Conservation (phyloP, 1,284 basidiomycete species). For the Rhizoctonia solani region DNA sequence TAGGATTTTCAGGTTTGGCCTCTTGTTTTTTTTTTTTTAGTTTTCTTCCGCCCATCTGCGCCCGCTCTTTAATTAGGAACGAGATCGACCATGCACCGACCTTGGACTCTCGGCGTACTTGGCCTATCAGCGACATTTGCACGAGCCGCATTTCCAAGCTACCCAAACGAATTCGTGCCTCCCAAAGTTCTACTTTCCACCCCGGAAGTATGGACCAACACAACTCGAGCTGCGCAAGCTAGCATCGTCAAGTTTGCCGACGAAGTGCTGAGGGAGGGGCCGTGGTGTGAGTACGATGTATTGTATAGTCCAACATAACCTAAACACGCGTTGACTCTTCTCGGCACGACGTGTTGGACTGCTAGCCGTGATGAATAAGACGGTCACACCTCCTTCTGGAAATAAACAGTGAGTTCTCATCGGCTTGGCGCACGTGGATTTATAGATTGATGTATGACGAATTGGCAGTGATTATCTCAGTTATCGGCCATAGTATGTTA, state of each 20-base stretch:
- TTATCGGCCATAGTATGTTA: slow-evolving; percentile 38
- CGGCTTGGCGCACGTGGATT: not conserved
- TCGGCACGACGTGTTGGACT: not conserved
- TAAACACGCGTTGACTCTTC: not conserved
- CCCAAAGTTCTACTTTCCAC: slow-evolving; percentile 55
- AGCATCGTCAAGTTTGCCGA: slow-evolving; percentile 54
- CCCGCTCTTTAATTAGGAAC: too few relatives aligned
- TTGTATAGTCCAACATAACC: too few relatives aligned
- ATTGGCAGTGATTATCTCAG: slow-evolving; percentile 39
- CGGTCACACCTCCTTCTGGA: slow-evolving; percentile 41
- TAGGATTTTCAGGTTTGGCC: too few relatives aligned
- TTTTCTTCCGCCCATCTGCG: too few relatives aligned
- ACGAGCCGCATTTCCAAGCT: slow-evolving; percentile 44
- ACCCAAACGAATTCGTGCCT: slow-evolving; percentile 60
- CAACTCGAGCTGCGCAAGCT: slow-evolving; percentile 47
- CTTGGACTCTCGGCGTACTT: too few relatives aligned
- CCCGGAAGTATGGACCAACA: slow-evolving; percentile 46
- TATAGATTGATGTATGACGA: not conserved
- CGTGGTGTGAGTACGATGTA: slow-evolving; percentile 56
- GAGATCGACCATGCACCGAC: too few relatives aligned
- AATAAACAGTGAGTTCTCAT: slow-evolving; percentile 37
- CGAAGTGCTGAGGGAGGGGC: slow-evolving; percentile 51
- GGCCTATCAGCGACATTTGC: too few relatives aligned
- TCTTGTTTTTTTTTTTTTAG: too few relatives aligned
- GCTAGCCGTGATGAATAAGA: slow-evolving; percentile 43